phyloP scores from a whole-genome alignment of 345 rosid species.

The Punica granatum region DNA sequence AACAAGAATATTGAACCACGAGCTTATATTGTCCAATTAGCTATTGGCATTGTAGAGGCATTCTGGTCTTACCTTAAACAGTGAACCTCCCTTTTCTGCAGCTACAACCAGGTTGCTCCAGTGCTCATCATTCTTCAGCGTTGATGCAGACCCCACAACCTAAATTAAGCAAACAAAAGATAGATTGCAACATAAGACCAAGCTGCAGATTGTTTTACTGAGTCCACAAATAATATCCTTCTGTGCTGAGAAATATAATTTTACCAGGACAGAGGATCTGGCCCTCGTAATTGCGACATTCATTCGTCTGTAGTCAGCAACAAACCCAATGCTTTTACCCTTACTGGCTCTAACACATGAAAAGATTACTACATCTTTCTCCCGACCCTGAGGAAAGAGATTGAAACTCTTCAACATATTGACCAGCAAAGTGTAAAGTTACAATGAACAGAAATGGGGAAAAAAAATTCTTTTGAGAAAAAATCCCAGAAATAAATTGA shows the following conservation, averaged over 20 bases:
- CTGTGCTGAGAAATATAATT: not conserved
- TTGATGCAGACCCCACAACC: slow-evolving; percentile 90
- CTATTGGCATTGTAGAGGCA: not conserved
- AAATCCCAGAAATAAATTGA: not conserved
- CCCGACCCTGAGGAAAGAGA: slow-evolving; percentile 60
- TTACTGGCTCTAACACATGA: slow-evolving; percentile 87
- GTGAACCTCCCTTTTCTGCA: slow-evolving; percentile 51
- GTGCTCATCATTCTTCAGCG: slow-evolving; percentile 61
- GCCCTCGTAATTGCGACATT: slow-evolving; percentile 95
- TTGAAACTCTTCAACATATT: not conserved
- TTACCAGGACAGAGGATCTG: slow-evolving; percentile 86
- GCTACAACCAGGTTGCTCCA: slow-evolving; percentile 75
- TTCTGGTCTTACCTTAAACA: slow-evolving; percentile 46
- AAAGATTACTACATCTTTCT: slow-evolving; percentile 88
- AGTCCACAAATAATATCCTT: not conserved
- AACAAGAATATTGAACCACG: not conserved
- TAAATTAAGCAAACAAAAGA: slow-evolving; percentile 16
- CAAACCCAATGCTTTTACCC: slow-evolving; percentile 66
- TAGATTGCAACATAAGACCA: not conserved
- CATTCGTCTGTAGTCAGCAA: slow-evolving; percentile 84
- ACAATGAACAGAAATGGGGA: not conserved
- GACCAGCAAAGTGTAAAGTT: not conserved
- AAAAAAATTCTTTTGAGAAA: not conserved
- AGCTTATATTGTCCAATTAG: not conserved
- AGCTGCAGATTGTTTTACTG: not conserved